A percentile compares a stretch with the other conserved stretches of the same genome.
phyloP scores from a whole-genome alignment of 768 basidiomycete genomes.

The Suillus discolor region DNA sequence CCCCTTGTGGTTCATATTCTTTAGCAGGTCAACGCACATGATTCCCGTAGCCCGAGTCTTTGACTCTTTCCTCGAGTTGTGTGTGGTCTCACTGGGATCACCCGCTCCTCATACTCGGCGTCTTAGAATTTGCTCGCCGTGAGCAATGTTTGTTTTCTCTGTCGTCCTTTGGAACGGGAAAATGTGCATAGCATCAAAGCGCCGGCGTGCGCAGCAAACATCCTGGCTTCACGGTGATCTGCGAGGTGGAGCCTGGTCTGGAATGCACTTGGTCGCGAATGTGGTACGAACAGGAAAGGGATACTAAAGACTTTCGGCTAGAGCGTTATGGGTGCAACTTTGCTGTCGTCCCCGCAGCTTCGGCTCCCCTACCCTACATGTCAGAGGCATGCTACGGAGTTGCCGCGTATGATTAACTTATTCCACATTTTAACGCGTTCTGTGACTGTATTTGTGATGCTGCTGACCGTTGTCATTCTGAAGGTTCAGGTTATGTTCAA shows the following conservation, averaged over 20 bases:
- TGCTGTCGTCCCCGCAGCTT: conserved; percentile 22
- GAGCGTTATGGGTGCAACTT: conserved; percentile 16
- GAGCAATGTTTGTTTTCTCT: conserved; percentile 37
- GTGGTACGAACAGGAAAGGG: conserved; percentile 40
- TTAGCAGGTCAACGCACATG: conserved; percentile 42
- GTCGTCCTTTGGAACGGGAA: conserved; percentile 23
- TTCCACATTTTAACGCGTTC: conserved; percentile 10
- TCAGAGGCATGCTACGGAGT: conserved; percentile 12
- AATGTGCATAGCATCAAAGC: conserved; percentile 45
- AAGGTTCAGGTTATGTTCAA: conserved; percentile 8
- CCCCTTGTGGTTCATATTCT: conserved; percentile 25
- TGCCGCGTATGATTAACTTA: conserved; percentile 41
- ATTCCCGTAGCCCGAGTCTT: conserved; percentile 43
- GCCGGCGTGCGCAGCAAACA: conserved; percentile 50
- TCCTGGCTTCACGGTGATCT: conserved; percentile 50
- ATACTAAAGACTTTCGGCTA: conserved; percentile 12
- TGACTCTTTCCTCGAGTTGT: conserved; percentile 38
- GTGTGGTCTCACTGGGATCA: conserved; percentile 19
- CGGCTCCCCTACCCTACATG: conserved; percentile 24
- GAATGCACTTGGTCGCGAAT: conserved; percentile 26
- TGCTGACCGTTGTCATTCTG: conserved; percentile 6
- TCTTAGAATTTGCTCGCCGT: conserved; percentile 58
- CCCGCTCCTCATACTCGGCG: conserved; percentile 49
- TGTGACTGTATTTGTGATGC: not conserved
- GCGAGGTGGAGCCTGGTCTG: conserved; percentile 26